Base-by-base conservation (phyloP, 208 protist genomes). In the Trypanosoma brucei region DNA sequence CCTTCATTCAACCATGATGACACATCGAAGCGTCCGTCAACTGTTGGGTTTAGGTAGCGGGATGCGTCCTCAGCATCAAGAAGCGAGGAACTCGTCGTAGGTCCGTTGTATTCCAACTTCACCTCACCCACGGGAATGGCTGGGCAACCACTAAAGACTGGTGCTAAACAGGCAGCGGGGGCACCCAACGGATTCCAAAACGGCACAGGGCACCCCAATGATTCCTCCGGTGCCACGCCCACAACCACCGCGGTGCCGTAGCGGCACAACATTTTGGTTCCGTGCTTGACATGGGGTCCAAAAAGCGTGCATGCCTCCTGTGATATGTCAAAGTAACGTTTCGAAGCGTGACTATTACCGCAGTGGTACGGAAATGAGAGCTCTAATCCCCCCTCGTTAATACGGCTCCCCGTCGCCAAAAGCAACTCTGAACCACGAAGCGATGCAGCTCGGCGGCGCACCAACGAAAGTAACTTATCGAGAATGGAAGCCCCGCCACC, bases 311-410 rank as follows among this genome's bases (percentile, higher is more conserved):
- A 73, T 13, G 68, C 68, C 39, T 92, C 83, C 9, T 42, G 46
- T n/a, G 77, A 72, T 35, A 84, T 78, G 66, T 94, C 88, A 56
- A 88, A 79, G 70, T 87, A 94, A 3, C 68, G 76, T 65, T 86
- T 84, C 8, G 58, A 64, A 1, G 88, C 84, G 40, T 94, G 88
- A 48, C 53, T 65, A 14, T 67, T 70, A 30, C 88, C 88, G 59
- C 74, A 87, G 58, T 94, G 88, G 53, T 94, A 94, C 0, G 88
- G 83, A 55, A 94, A 94, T 67, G 74, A 66, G 8, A 91, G 68
- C 46, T 73, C 45, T 46, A 94, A 69, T 7, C 72, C 83, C 13
- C 58, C 68, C 0, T 59, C 54, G 61, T 85, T 72, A 34, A 94
- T 74, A 51, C 59, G 59, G 35, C 51, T 65, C 33, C 88, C 83